Conservation (phyloP, 345 rosid genomes). For the Balakata baccata region DNA sequence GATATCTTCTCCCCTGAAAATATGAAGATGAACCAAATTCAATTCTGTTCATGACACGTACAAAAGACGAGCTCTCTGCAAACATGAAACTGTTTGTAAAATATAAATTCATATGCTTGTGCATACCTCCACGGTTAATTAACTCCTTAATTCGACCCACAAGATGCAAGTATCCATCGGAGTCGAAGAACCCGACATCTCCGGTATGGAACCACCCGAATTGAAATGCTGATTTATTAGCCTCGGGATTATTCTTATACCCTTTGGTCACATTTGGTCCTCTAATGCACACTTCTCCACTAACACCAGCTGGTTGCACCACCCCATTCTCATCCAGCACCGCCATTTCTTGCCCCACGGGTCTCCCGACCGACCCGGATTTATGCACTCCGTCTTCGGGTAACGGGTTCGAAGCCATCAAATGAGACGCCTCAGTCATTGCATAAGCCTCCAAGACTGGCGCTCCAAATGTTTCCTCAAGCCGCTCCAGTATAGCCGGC, state of each 20-base stretch:
- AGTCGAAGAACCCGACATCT: slow-evolving; percentile 69
- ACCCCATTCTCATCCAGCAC: slow-evolving; percentile 66
- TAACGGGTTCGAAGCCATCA: slow-evolving; percentile 79
- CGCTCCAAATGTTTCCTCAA: slow-evolving; percentile 71
- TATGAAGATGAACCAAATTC: not conserved
- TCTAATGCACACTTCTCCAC: slow-evolving; percentile 81
- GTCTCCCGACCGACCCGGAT: slow-evolving; percentile 80
- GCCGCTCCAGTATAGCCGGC: slow-evolving; percentile 63
- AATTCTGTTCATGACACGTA: no score
- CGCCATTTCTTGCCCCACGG: slow-evolving; percentile 81
- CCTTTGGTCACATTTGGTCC: slow-evolving; percentile 91
- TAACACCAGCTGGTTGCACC: slow-evolving; percentile 38
- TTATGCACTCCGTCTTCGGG: slow-evolving; percentile 75
- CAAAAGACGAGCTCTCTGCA: no score
- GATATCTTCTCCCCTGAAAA: slow-evolving; percentile 90
- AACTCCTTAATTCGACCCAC: slow-evolving; percentile 98
- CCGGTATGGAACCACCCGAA: slow-evolving; percentile 98
- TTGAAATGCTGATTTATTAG: slow-evolving; percentile 68
- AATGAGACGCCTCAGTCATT: slow-evolving; percentile 82
- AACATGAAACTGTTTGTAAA: no score
- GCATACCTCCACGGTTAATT: slow-evolving; percentile 88
- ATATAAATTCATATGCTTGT: not conserved
- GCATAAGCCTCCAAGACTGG: slow-evolving; percentile 93
- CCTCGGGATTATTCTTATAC: slow-evolving; percentile 85
- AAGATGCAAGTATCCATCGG: slow-evolving; percentile 79